A percentile compares a stretch with the other conserved stretches of the same genome.
These are phyloP conservation scores for Lentinula raphanica DNA, from an alignment of 768 basidiomycete genomes.

Conservation along the genomic window DNA sequence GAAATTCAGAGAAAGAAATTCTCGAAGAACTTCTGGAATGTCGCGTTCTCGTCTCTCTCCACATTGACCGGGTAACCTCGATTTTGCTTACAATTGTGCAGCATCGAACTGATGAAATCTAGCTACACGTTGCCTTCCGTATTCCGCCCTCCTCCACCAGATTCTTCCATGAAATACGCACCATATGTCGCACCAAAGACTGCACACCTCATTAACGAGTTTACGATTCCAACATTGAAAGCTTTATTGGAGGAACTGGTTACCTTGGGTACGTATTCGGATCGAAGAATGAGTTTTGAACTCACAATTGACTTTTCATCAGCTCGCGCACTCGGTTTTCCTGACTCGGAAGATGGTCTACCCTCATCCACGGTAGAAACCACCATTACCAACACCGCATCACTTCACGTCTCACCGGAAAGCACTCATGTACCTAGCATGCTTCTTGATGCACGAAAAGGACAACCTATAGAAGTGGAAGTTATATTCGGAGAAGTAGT, in stretches of 20 bases:
- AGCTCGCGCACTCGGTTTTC: slow-evolving; percentile 38
- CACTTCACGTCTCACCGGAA: slow-evolving; percentile 35
- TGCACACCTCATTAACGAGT: slow-evolving; percentile 32
- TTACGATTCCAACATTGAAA: slow-evolving; percentile 44
- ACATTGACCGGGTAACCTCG: slow-evolving; percentile 39
- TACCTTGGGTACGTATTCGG: slow-evolving; percentile 27
- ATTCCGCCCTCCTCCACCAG: slow-evolving; percentile 41
- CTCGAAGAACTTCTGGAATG: slow-evolving; percentile 62
- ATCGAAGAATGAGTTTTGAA: too few relatives aligned
- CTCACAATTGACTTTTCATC: not conserved
- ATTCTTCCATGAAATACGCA: slow-evolving; percentile 28
- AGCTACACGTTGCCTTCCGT: slow-evolving; percentile 45
- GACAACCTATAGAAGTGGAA: slow-evolving; percentile 61
- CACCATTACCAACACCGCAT: slow-evolving; percentile 33
- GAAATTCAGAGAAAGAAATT: slow-evolving; percentile 64
- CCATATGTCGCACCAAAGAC: slow-evolving; percentile 38
- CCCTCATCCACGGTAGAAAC: slow-evolving; percentile 36
- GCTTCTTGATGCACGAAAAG: slow-evolving; percentile 51
- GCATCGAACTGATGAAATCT: not conserved
- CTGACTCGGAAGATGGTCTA: slow-evolving; percentile 39
- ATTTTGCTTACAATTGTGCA: too few relatives aligned
- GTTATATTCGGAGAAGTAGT: slow-evolving; percentile 61
- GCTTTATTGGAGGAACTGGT: slow-evolving; percentile 43
- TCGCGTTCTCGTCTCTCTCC: slow-evolving; percentile 46
- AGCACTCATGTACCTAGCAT: slow-evolving; percentile 53